phyloP scores from a whole-genome alignment of 78 protist species.

The Capsaspora owczarzaki region DNA sequence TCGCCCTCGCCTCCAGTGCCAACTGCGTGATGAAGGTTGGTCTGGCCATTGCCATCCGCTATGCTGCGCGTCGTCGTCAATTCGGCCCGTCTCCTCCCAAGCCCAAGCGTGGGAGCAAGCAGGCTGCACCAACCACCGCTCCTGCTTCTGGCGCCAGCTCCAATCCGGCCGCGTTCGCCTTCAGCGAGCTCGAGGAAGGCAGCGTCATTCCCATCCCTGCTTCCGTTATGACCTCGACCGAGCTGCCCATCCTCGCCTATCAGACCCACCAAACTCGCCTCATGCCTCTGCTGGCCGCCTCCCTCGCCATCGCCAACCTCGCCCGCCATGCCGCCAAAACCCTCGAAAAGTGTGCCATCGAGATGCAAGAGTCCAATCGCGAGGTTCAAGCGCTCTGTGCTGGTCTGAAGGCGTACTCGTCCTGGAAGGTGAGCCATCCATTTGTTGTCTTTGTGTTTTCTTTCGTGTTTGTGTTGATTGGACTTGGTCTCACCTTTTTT shows the following conservation, averaged over 20 bases:
- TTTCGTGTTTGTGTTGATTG: too few relatives aligned
- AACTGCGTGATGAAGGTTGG: neutral
- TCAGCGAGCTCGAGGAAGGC: too few relatives aligned
- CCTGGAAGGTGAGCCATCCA: neutral
- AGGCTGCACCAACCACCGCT: too few relatives aligned
- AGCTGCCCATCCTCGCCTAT: conserved; percentile 29
- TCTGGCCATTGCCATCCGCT: conserved; percentile 37
- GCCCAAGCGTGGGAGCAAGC: too few relatives aligned
- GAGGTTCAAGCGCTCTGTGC: neutral
- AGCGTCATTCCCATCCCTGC: too few relatives aligned
- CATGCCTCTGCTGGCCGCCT: conserved; percentile 9
- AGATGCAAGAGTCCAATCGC: neutral
- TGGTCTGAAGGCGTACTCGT: neutral
- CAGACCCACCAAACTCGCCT: conserved; percentile 34
- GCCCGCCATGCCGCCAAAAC: neutral
- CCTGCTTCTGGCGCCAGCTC: too few relatives aligned
- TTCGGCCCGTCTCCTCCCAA: neutral
- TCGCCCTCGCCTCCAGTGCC: neutral
- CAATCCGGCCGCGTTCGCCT: too few relatives aligned
- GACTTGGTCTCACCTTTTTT: too few relatives aligned
- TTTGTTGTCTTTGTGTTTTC: too few relatives aligned
- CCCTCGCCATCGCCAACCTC: neutral
- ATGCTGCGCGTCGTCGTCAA: conserved; percentile 27
- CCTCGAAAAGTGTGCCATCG: neutral
- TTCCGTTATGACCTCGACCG: too few relatives aligned